Evolutionary conservation across 2,329 filamentous ascomycete genomes (phyloP), one percentile per base, ranked within the genome.

Genomic region (Aulographum hederae): DNA sequence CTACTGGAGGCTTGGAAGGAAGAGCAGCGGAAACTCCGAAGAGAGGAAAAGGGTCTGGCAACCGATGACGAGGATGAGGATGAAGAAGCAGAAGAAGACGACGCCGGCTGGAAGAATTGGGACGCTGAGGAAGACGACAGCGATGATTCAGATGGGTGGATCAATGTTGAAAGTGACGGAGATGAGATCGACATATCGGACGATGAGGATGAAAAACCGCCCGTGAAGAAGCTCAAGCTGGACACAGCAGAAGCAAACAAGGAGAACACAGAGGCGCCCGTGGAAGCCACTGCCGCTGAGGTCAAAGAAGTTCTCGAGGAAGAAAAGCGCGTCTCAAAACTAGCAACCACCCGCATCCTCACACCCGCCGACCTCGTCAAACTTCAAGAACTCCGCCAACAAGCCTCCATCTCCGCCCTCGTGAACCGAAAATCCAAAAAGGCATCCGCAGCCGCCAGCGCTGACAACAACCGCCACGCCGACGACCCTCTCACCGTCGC

Each of bases 341-440:
- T 94, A 27, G 85, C 85, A n/a, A 93, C 81, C 0, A 92, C 81
- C 2, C 78, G 80, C 30, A 91, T 98, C 41, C 73, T 98, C 38
- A 98, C 89, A 0, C 89, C 89, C 0, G 89, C 89, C 10, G 89
- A 98, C 54, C 68, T 95, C n/a, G 76, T 80, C 42, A 95, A 95
- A 52, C 74, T 98, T 14, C 73, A 81, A 38, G 86, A 94, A 54
- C 73, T 98, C 16, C 79, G 81, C 29, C 63, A 78, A 31, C 63
- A 77, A 27, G 72, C 81, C 14, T 68, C 70, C 21, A 58, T 95
- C 29, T 71, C 78, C 39, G 75, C 78, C 38, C 47, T 58, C 20
- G 53, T 75, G 18, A 16, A 10, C 8, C 50, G 51, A 4, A 44
- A 45, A 20, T 49, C 54, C 38, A 52, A 54, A 34, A 54, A 57